Conservation (phyloP, 2,329 filamentous ascomycete genomes). For the Diatrype stigma region DNA sequence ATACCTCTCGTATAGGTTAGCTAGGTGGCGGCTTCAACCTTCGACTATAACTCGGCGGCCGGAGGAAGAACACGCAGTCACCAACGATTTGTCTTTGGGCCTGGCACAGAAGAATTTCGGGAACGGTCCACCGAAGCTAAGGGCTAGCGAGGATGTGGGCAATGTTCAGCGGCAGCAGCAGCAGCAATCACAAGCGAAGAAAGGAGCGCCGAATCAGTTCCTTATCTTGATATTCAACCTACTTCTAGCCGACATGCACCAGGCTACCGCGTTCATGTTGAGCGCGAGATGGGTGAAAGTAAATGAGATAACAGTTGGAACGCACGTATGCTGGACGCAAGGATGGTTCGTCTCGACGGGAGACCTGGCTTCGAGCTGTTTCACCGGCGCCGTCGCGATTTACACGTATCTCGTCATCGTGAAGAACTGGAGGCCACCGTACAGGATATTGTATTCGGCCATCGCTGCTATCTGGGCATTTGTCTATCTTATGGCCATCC, state of each 20-base stretch:
- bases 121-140: constrained; percentile 5
- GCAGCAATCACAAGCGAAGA: constrained; percentile 3
- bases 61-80: constrained; percentile 10
- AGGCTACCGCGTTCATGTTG: constrained; percentile 59
- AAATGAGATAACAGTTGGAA: constrained; percentile 51
- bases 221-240: constrained; percentile 67
- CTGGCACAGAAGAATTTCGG: constrained; percentile 17
- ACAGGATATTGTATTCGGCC: constrained; percentile 43
- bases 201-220: constrained; percentile 57
- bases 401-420: constrained; percentile 65
- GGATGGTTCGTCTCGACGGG: constrained; percentile 67
- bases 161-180: not conserved
- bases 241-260: constrained; percentile 63
- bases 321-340: constrained; percentile 55
- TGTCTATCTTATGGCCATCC: constrained; percentile 51
- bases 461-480: constrained; percentile 55
- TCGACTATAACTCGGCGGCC: constrained; percentile 7
- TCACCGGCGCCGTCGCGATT: constrained; percentile 61
- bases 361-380: constrained; percentile 62
- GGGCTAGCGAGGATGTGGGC: constrained; percentile 6
- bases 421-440: constrained; percentile 46
- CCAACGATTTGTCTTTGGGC: constrained; percentile 14
- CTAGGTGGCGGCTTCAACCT: constrained; percentile 28
- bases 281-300: constrained; percentile 55
- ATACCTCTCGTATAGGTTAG: constrained; percentile 32